A percentile compares a stretch with the other conserved stretches of the same genome.
phyloP scores from a whole-genome alignment of 306 rosid species.

The Citrullus amarus region DNA sequence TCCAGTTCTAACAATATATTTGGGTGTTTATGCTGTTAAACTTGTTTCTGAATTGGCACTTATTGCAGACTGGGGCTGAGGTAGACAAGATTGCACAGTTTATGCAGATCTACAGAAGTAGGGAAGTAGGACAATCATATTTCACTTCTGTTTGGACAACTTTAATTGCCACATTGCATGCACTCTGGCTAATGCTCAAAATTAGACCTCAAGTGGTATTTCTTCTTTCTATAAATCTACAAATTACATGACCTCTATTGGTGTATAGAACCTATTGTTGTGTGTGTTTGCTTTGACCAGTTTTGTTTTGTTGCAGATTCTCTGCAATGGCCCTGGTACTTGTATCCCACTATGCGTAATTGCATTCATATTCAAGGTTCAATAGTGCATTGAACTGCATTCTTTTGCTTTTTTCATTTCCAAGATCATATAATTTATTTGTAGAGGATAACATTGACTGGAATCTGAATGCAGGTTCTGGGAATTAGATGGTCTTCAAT shows the following conservation, averaged over 20 bases:
- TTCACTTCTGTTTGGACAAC: constrained; percentile 87
- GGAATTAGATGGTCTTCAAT: constrained; percentile 82
- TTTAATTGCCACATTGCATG: constrained; percentile 49
- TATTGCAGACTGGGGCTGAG: constrained; percentile 36
- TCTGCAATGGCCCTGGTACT: constrained; percentile 96
- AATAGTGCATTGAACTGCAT: not conserved
- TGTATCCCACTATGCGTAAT: constrained; percentile 76
- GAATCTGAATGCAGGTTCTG: constrained; percentile 32
- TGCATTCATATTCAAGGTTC: constrained; percentile 76
- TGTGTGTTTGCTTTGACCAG: not conserved
- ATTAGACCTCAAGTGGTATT: constrained; percentile 91
- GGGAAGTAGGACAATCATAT: constrained; percentile 95
- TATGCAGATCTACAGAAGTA: constrained; percentile 81
- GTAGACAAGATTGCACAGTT: constrained; percentile 34
- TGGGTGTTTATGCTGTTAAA: not conserved
- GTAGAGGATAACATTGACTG: constrained; percentile 1
- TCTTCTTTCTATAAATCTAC: not conserved
- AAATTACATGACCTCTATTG: constrained; percentile 1
- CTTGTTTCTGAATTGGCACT: constrained; percentile 13
- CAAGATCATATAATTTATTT: not conserved
- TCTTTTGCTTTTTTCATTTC: not conserved
- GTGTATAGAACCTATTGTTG: not conserved
- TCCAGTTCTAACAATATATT: too few species aligned
- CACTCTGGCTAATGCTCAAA: constrained; percentile 69
- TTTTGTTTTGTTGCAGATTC: constrained; percentile 39